A percentile compares a stretch with the other conserved stretches of the same genome.
These are phyloP conservation scores for Fusarium sp. DNA, from an alignment of 2,329 filamentous ascomycete genomes.

Conservation along the genomic window DNA sequence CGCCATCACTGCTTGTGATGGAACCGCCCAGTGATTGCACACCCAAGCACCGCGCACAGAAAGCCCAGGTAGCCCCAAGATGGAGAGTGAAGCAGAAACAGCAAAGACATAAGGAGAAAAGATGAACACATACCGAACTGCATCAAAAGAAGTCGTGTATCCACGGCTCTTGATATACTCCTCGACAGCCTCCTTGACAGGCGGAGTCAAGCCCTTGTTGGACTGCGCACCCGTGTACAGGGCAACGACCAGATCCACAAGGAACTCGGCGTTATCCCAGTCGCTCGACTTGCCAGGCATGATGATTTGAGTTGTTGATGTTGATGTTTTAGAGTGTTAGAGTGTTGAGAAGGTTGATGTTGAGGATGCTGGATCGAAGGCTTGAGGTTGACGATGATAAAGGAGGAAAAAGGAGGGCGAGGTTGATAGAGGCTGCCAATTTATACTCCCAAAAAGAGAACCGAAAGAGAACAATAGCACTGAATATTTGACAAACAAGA, in stretches of 20 bases:
- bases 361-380: conserved; percentile 2
- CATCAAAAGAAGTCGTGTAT: conserved; percentile 60
- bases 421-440: neutral
- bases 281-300: conserved; percentile 43
- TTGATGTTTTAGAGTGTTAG: neutral
- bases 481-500: neutral
- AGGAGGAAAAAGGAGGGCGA: neutral
- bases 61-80: neutral
- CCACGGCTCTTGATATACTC: conserved; percentile 53
- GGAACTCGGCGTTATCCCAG: conserved; percentile 55
- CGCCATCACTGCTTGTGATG: neutral
- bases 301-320: conserved; percentile 7
- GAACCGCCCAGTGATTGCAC: conserved; percentile 1
- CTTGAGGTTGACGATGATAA: neutral
- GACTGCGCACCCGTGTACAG: conserved; percentile 52
- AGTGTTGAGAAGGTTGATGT: neutral
- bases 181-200: conserved; percentile 52
- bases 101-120: conserved; percentile 5
- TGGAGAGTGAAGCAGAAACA: conserved; percentile 8
- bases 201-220: conserved; percentile 48
- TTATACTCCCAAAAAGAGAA: neutral
- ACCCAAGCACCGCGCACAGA: conserved; percentile 2
- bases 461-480: conserved; percentile 2
- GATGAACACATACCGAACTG: conserved; percentile 58
- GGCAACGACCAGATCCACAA: conserved; percentile 53